Percentiles rank a stretch among this genome's conserved stretches.
These are phyloP conservation scores for Aspergillus costaricaensis DNA, from an alignment of 2,329 filamentous ascomycete species.

Conservation along the genomic window DNA sequence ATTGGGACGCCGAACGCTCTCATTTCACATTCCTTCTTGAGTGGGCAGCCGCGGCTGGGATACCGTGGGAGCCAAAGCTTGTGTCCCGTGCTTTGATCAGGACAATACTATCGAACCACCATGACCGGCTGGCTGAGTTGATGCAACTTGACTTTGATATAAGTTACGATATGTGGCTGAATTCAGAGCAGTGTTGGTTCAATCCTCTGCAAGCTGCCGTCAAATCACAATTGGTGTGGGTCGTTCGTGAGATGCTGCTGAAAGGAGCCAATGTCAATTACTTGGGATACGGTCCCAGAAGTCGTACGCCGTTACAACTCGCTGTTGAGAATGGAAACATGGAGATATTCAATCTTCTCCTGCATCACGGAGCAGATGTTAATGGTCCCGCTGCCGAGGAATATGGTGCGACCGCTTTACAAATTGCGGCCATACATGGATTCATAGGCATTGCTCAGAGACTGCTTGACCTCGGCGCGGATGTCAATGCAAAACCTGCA, in stretches of 20 bases:
- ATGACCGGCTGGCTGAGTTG: not conserved
- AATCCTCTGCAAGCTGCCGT: not conserved
- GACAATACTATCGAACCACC: not conserved
- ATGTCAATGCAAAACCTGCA: slow-evolving; percentile 24
- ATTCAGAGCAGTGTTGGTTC: rapidly evolving
- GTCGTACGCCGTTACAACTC: slow-evolving; percentile 16
- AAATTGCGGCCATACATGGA: slow-evolving; percentile 29
- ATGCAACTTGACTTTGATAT: not conserved
- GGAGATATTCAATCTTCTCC: slow-evolving; percentile 18
- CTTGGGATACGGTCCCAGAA: not conserved
- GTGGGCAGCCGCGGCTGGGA: not conserved
- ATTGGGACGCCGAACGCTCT: rapidly evolving
- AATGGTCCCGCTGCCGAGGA: not conserved
- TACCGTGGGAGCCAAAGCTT: not conserved
- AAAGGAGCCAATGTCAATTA: slow-evolving; percentile 17
- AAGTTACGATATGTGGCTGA: not conserved
- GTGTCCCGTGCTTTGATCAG: not conserved
- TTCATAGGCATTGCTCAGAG: slow-evolving; percentile 24
- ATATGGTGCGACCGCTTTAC: slow-evolving; percentile 29
- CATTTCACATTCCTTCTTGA: not conserved
- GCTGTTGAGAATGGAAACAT: slow-evolving; percentile 21
- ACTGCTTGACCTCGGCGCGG: slow-evolving; percentile 24
- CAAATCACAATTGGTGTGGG: not conserved
- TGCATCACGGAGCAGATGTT: slow-evolving; percentile 16
- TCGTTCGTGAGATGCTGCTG: not conserved